Percentiles rank a stretch among this genome's conserved stretches.
Evolutionary conservation across 768 basidiomycete species (phyloP).

Genomic region (Lactifluus rugatus): DNA sequence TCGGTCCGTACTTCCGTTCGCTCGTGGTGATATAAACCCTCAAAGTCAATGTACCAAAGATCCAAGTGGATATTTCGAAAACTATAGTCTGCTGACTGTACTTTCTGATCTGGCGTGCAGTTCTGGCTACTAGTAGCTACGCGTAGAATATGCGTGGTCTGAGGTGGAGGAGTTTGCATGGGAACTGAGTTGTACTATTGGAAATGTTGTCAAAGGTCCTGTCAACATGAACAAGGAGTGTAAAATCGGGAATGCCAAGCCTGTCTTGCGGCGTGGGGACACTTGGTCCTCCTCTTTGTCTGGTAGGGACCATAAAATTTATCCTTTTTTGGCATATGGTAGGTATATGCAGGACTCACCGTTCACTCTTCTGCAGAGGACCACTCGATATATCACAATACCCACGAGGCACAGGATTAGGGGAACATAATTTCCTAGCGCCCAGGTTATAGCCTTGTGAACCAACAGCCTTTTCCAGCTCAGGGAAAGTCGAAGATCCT

Average conservation of each 20-base stretch:
- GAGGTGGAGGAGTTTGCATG: not conserved
- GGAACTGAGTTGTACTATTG: not conserved
- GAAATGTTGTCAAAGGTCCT: not conserved
- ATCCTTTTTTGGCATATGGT: not conserved
- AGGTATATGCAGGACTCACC: not conserved
- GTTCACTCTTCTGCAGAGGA: not conserved
- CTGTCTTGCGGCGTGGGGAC: not conserved
- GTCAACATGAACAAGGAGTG: too few relatives aligned
- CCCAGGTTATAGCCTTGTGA: too few relatives aligned
- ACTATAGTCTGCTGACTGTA: too few relatives aligned
- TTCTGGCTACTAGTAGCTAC: too few relatives aligned
- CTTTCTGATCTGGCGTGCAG: too few relatives aligned
- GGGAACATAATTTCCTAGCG: not conserved
- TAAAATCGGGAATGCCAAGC: not conserved
- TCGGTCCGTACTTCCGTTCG: too few relatives aligned
- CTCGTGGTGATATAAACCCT: too few relatives aligned
- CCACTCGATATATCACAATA: not conserved
- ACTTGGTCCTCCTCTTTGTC: not conserved
- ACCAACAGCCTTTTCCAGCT: too few relatives aligned
- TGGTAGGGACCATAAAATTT: not conserved
- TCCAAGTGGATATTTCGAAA: too few relatives aligned
- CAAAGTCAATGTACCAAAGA: too few relatives aligned
- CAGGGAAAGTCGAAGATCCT: too few relatives aligned
- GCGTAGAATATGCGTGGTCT: too few relatives aligned
- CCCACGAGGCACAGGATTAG: not conserved